Evolutionary conservation across 768 basidiomycete genomes (phyloP), one percentile per base, ranked within the genome.

Genomic region (Russula vinacea): DNA sequence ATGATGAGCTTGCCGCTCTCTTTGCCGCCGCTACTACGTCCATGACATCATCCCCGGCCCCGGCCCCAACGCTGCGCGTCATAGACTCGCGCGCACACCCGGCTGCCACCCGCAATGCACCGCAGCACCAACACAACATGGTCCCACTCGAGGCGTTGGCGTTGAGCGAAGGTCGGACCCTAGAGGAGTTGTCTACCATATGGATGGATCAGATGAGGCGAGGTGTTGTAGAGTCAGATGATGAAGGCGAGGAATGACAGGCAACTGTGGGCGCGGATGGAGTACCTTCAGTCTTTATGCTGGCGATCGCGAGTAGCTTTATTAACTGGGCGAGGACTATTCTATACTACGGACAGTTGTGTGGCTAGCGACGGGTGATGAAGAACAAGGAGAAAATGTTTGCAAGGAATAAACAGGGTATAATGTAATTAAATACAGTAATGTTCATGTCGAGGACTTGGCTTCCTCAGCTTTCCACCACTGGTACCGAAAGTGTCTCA

Each of bases 91-190:
- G 79, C 2, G 74, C 81, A 7, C 92, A 96, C 73, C 90, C 90
- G 0, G 80, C 80, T 1, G 87, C 85, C 0, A 77, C 77, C 17
- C 78, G 81, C 40, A 90, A 86, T 66, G 83, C 86, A 1, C 95
- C 95, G 2, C 76, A 81, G 1, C 78, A 90, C 71, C 88, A 89
- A 68, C 90, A 91, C 73, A 96, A 94, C 70, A 95, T 94, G 88
- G 80, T 95, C 37, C 96, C 95, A 10, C 81, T 93, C 54, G 95
- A 98, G 70, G 91, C 90, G 4, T 76, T 96, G n/a, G 81, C 79
- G 56, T 73, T 97, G 70, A 88, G 92, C 69, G 82, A 81, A 56
- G 95, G 94, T 4, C 79, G 81, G 55, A 82, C 81, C 66, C 82
- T 93, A 26, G 78, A 82, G 29, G 88, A 89, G 57, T 97, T 97